phyloP scores from a whole-genome alignment of 2,329 filamentous ascomycete species.

The Pseudogymnoascus pannorum region DNA sequence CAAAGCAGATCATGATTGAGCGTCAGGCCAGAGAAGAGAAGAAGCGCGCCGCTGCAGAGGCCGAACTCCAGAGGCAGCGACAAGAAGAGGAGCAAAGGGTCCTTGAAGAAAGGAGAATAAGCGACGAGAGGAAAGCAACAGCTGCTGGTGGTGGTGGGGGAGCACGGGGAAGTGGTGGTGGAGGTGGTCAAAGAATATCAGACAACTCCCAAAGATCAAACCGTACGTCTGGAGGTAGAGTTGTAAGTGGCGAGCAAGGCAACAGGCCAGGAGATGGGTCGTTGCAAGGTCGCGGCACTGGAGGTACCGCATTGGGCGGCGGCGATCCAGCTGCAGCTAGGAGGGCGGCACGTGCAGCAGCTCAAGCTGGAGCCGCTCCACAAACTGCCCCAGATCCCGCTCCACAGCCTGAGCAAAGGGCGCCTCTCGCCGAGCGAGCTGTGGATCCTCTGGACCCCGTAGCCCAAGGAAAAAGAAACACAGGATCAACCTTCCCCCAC shows the following conservation, averaged over 20 bases:
- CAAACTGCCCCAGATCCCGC: not conserved
- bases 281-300: constrained; percentile 23
- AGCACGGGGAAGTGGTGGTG: constrained; percentile 20
- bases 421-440: constrained; percentile 1
- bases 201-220: constrained; percentile 27
- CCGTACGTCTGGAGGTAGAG: constrained; percentile 21
- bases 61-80: constrained; percentile 36
- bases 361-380: not conserved
- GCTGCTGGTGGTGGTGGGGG: constrained; percentile 40
- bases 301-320: constrained; percentile 22
- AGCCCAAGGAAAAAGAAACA: constrained; percentile 14
- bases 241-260: constrained; percentile 14
- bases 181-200: constrained; percentile 23
- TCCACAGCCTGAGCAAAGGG: not conserved
- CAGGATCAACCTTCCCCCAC: constrained; percentile 63
- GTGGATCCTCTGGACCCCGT: not conserved
- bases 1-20: constrained; percentile 86
- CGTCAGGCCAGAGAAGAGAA: constrained; percentile 69
- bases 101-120: constrained; percentile 44
- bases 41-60: constrained; percentile 47
- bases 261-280: constrained; percentile 16
- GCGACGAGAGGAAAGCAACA: constrained; percentile 53
- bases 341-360: not conserved
- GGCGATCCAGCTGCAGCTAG: constrained; percentile 16
- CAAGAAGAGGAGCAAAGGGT: constrained; percentile 50